Evolutionary conservation across 768 basidiomycete genomes (phyloP), one percentile per base, ranked within the genome.

Genomic region (Pleurotus ostreatus): DNA sequence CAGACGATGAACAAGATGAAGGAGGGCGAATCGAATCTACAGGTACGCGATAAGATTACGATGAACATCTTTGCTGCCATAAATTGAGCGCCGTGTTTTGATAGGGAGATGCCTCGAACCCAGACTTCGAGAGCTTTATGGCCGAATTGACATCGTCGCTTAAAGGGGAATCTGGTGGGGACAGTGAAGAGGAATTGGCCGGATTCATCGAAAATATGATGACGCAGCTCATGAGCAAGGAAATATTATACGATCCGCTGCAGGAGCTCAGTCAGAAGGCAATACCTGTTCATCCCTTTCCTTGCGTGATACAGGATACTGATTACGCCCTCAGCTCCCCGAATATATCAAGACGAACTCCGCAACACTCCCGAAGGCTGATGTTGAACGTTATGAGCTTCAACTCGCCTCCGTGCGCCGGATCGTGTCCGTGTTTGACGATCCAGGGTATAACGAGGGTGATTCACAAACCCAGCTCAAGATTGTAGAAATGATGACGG

Each of bases 241-340:
- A 92, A 0, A 75, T 93, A 2, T 71, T 95, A n/a, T 88, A 94
- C 61, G 91, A 93, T 45, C 93, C 94, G 0, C 66, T 95, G 56
- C 90, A 89, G 61, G 93, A 96, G 65, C 70, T 96, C 18, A 71
- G 77, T 13, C 82, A 85, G 13, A 86, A 87, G 66, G 90, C 88
- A 34, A 1, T 34, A 34, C 11, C 30, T 34, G 30, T 34, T 34
- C 30, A 3, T 9, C 9, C 30, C 30, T 9, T 34, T 34, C 30
- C 30, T 34, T 34, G 30, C 30, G 30, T 11, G 30, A 34, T 34
- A 4, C 30, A 34, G 30, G 30, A 34, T 34, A 11, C 30, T 34
- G 11, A 34, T 34, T 34, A 11, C 30, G 30, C 30, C 30, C 30
- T 34, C 30, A 93, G 91, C 92, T 92, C 76, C 93, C 93, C 1